Conservation (phyloP, 2,329 filamentous ascomycete species). For the Arthrobotrys conoides region DNA sequence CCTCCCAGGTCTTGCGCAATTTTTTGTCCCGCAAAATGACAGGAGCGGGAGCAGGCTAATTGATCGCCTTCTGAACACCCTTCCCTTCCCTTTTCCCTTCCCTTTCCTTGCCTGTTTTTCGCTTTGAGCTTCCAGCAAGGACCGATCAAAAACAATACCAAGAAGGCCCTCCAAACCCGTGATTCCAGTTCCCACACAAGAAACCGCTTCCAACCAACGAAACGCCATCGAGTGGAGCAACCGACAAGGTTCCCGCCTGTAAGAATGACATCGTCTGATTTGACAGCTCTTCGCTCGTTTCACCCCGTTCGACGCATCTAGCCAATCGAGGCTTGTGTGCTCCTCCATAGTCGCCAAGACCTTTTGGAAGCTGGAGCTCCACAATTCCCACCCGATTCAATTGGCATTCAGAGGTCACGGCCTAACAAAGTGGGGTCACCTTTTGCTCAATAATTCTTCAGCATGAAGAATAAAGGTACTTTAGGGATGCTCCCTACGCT, state of each 20-base stretch:
- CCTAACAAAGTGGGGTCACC: conserved; percentile 30
- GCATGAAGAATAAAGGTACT: background rate
- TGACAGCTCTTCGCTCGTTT: conserved; percentile 46
- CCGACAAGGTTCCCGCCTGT: conserved; percentile 41
- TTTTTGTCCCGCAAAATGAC: conserved; percentile 53
- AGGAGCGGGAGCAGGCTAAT: conserved; percentile 59
- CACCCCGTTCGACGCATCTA: conserved; percentile 16
- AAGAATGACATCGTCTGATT: conserved; percentile 47
- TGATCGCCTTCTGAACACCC: conserved; percentile 37
- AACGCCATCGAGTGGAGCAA: conserved; percentile 33
- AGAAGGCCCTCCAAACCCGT: conserved; percentile 26
- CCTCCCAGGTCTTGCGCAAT: conserved; percentile 51
- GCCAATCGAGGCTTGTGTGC: conserved; percentile 35
- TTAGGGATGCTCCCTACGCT: conserved; percentile 17
- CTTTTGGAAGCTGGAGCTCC: conserved; percentile 34
- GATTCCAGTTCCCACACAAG: conserved; percentile 35
- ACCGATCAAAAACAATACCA: background rate
- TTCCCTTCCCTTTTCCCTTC: conserved; percentile 8
- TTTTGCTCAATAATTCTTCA: conserved; percentile 9
- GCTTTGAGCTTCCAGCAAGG: conserved; percentile 43
- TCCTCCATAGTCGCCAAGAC: conserved; percentile 22
- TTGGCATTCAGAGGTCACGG: conserved; percentile 34
- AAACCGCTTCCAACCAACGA: conserved; percentile 25
- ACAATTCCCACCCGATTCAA: conserved; percentile 31
- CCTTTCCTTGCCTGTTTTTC: conserved; percentile 20